Conservation (phyloP, 257 asterid species). For the Salvia splendens region DNA sequence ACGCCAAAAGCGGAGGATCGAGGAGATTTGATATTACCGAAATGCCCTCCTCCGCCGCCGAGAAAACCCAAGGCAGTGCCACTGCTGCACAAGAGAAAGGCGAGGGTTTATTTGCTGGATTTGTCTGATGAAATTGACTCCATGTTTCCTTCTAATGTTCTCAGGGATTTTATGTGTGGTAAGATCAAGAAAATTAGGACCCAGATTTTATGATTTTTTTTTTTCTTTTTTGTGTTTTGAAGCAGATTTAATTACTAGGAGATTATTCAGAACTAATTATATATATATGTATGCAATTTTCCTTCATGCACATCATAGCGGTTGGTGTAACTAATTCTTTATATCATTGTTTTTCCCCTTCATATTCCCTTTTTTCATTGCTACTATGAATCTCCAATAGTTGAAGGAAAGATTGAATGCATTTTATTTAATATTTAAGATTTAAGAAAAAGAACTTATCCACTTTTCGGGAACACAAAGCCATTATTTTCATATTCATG, state of each 20-base stretch:
- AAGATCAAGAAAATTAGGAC: slow-evolving; percentile 63
- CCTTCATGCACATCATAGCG: neutral
- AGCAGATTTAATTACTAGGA: neutral
- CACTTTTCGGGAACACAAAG: no score
- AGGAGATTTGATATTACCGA: slow-evolving; percentile 10
- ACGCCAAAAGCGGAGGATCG: slow-evolving; percentile 57
- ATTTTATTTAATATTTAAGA: no score
- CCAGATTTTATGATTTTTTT: neutral
- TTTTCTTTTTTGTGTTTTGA: neutral
- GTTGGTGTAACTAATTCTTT: neutral
- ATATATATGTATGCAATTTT: neutral
- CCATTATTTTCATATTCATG: no score
- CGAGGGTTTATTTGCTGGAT: slow-evolving; percentile 45
- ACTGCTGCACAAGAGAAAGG: slow-evolving; percentile 34
- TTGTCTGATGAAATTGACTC: slow-evolving; percentile 52
- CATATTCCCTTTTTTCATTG: neutral
- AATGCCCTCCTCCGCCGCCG: slow-evolving; percentile 67
- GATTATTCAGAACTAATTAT: neutral
- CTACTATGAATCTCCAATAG: neutral
- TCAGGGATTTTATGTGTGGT: slow-evolving; percentile 44
- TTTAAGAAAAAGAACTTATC: no score
- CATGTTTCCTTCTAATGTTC: slow-evolving; percentile 52
- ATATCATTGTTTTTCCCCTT: neutral
- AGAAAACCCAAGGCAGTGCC: slow-evolving; percentile 60
- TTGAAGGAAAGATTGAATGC: no score